Evolutionary conservation across 2,329 filamentous ascomycete species (phyloP), one percentile per base, ranked within the genome.

Genomic region (Colletotrichum melonis): DNA sequence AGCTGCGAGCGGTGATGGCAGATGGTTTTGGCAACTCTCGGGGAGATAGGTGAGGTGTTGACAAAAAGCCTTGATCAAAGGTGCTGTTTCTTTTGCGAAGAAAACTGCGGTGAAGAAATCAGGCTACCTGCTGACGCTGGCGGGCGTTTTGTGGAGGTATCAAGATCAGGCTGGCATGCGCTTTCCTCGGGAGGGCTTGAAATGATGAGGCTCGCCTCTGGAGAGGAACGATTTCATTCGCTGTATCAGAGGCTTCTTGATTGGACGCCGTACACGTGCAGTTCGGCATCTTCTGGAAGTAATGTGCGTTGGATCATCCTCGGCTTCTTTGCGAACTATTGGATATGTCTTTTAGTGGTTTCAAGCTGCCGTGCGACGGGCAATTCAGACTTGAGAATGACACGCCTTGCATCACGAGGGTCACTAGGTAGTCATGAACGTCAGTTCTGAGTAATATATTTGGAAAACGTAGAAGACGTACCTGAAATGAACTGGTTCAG

Each of bases 21-120:
- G 2, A 19, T 7, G 38, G 0, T 16, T 0, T 42, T 1, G 38
- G 6, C 3, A 3, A 1, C 5, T 19, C 16, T 42, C 6, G 5
- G 6, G 16, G 19, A 22, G 7, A 5, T 49, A 0, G 19, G 19
- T 11, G 3, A 49, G 4, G 0, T 42, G 14, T 42, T 16, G 35
- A 5, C 5, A 5, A 42, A 42, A 3, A 0, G 35, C 3, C 38
- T 42, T 8, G 38, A 11, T 5, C 3, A 4, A 11, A 0, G 1
- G 8, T 9, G 19, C 4, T 22, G 1, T 11, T 49, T 4, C 11
- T 2, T 3, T 11, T 22, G 16, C 8, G 19, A 49, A 49, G 42
- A 7, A 22, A 11, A 49, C 19, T 9, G 19, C 3, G 42, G 0
- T 9, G 42, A 8, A 5, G 19, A 11, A 2, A 49, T 49, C 42